These are phyloP conservation scores for Lasiosphaeriaceae sp. DNA, from an alignment of 495 filamentous ascomycete species.

Conservation along the genomic window DNA sequence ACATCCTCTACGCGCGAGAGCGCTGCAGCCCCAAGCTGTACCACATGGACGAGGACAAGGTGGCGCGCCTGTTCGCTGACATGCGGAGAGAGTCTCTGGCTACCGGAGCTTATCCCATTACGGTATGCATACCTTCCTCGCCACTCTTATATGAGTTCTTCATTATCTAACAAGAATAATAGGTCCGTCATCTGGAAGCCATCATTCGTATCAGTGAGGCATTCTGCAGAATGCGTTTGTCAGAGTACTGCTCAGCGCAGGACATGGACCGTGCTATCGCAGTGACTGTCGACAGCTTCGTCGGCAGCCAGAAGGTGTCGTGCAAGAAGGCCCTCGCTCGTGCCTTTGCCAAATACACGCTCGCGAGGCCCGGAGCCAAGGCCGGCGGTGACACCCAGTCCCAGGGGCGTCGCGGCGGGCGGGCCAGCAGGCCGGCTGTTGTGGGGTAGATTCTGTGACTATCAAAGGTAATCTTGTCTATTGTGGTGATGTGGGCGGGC, in stretches of 20 bases:
- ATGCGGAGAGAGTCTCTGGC: constrained; percentile 90
- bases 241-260: constrained; percentile 80
- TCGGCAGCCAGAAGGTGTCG: constrained; percentile 93
- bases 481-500: too few species aligned
- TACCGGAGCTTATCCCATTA: constrained; percentile 96
- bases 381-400: not conserved
- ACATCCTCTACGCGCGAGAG: constrained; percentile 94
- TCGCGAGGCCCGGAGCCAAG: constrained; percentile 40
- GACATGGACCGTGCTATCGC: constrained; percentile 98
- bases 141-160: not conserved
- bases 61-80: constrained; percentile 90
- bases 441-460: not conserved
- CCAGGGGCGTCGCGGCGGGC: not conserved
- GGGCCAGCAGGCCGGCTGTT: not conserved
- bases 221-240: constrained; percentile 94
- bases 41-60: constrained; percentile 97
- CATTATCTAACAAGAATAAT: constrained; percentile 12
- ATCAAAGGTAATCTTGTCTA: too few species aligned
- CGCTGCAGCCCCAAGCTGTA: constrained; percentile 88
- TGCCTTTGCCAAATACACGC: constrained; percentile 93
- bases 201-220: constrained; percentile 91
- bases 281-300: constrained; percentile 93
- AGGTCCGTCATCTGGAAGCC: constrained; percentile 96
- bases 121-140: constrained; percentile 54
- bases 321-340: constrained; percentile 95